Conservation (phyloP, 2,329 filamentous ascomycete species). For the Talaromyces rugulosus region DNA sequence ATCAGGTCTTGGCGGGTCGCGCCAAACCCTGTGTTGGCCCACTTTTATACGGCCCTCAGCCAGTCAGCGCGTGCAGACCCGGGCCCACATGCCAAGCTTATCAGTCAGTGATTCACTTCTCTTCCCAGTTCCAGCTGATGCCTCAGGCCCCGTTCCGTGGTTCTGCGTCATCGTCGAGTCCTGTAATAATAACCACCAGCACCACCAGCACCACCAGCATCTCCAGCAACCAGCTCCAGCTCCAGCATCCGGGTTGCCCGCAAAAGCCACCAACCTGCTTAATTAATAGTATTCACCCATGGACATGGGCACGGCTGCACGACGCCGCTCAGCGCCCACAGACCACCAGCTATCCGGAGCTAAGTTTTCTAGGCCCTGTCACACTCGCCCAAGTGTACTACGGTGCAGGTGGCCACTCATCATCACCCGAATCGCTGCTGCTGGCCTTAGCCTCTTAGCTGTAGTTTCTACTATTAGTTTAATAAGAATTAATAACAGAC, state of each 20-base stretch:
- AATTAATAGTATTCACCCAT: neutral
- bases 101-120: neutral
- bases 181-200: no score
- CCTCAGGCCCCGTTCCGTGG: neutral
- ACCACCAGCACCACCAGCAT: neutral
- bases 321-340: neutral
- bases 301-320: neutral
- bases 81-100: neutral
- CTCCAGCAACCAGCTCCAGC: no score
- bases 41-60: neutral
- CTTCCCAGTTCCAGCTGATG: neutral
- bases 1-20: neutral
- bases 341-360: neutral
- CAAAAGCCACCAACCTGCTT: no score
- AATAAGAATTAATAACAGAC: neutral
- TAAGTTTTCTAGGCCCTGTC: neutral
- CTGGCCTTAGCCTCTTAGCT: neutral
- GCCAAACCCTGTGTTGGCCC: neutral
- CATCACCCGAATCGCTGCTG: neutral
- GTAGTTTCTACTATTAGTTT: no score
- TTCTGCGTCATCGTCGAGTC: neutral
- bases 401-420: neutral
- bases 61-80: neutral
- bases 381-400: neutral
- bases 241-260: neutral